Evolutionary conservation across 2,329 filamentous ascomycete genomes (phyloP).

Genomic region (Fusarium goolgardi): DNA sequence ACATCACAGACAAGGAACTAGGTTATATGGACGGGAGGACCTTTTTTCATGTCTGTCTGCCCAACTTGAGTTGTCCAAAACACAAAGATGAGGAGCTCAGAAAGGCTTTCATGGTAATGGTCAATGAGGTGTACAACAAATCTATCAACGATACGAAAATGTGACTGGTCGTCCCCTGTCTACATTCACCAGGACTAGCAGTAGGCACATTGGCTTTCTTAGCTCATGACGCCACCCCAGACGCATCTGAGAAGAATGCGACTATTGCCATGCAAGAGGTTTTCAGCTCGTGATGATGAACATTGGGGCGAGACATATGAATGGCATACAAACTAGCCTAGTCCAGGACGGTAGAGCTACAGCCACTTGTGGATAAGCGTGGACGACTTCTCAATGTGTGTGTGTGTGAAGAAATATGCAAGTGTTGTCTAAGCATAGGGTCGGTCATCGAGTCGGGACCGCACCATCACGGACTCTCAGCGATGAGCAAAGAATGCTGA

Average conservation of each 20-base stretch:
- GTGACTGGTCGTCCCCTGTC: not conserved
- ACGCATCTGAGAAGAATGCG: slow-evolving; percentile 12
- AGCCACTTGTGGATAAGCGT: slow-evolving; percentile 19
- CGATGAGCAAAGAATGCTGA: slow-evolving; percentile 29
- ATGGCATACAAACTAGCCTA: slow-evolving; percentile 7
- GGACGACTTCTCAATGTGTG: not conserved
- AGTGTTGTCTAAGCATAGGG: slow-evolving; percentile 6
- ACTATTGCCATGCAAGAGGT: slow-evolving; percentile 18
- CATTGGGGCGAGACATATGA: slow-evolving; percentile 22
- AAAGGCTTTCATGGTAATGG: slow-evolving; percentile 1
- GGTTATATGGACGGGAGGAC: slow-evolving; percentile 5
- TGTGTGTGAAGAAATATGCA: slow-evolving; percentile 10
- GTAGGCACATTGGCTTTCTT: slow-evolving; percentile 11
- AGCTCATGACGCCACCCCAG: not conserved
- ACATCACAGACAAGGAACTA: slow-evolving; percentile 25
- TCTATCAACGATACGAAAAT: slow-evolving; percentile 3
- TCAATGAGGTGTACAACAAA: not conserved
- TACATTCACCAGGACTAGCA: slow-evolving; percentile 2
- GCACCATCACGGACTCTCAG: slow-evolving; percentile 4
- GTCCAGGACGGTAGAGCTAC: slow-evolving; percentile 2
- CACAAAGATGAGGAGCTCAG: not conserved
- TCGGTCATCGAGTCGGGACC: slow-evolving; percentile 21
- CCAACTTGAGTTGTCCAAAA: slow-evolving; percentile 24
- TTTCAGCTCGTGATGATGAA: slow-evolving; percentile 26
- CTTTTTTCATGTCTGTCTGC: slow-evolving; percentile 29